Conservation (phyloP, 768 basidiomycete genomes). For the Albatrellus ellisii region DNA sequence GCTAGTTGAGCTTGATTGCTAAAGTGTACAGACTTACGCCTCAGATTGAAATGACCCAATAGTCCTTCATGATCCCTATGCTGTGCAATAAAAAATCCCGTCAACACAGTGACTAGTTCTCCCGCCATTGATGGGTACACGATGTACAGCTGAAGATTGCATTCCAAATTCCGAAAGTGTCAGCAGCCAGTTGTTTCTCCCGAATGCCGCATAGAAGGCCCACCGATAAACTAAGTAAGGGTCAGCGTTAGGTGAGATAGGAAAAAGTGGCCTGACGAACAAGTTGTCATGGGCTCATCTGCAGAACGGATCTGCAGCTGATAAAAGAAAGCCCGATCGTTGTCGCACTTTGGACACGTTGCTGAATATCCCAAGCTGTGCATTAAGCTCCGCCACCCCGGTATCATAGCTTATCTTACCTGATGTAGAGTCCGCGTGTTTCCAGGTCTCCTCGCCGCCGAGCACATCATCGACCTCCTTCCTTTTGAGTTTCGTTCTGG, state of each 20-base stretch:
- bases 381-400: too few relatives aligned
- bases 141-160: conserved; percentile 34
- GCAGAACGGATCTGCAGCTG: conserved; percentile 94
- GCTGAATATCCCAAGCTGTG: too few relatives aligned
- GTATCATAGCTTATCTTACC: too few relatives aligned
- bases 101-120: conserved; percentile 35
- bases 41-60: too few relatives aligned
- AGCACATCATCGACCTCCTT: conserved; percentile 99
- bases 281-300: conserved; percentile 78
- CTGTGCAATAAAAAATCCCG: too few relatives aligned
- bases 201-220: background rate
- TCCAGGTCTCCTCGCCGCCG: conserved; percentile 90
- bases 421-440: conserved; percentile 79
- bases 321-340: conserved; percentile 81
- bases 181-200: background rate
- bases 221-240: conserved; percentile 51
- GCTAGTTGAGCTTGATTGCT: too few relatives aligned
- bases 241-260: too few relatives aligned
- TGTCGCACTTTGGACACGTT: conserved; percentile 81
- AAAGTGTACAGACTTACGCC: too few relatives aligned
- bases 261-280: conserved; percentile 19
- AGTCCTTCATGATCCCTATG: too few relatives aligned
- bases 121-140: conserved; percentile 59
- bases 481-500: conserved; percentile 71
- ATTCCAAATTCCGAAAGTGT: too few relatives aligned